Conservation (phyloP, 352 stramenopile species). For the Phytopythium chamaehyphon region DNA sequence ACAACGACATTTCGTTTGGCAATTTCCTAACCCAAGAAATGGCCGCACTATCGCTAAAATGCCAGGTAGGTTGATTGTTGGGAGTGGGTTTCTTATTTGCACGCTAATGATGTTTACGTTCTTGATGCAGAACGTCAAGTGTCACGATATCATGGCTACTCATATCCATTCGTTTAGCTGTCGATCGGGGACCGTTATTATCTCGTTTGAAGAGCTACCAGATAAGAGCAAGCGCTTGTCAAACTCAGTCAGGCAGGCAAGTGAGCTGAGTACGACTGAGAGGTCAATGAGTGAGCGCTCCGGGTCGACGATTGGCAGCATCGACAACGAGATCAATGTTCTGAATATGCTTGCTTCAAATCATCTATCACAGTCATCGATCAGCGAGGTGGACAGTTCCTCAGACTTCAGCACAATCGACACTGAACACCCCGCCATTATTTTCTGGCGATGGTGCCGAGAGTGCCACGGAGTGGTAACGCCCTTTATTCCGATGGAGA, state of each 20-base stretch:
- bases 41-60: slow-evolving; percentile 62
- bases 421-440: slow-evolving; percentile 61
- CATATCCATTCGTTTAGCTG: slow-evolving; percentile 83
- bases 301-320: slow-evolving; percentile 15
- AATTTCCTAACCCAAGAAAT: slow-evolving; percentile 79
- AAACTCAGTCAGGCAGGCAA: slow-evolving; percentile 31
- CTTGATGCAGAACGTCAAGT: slow-evolving; percentile 63
- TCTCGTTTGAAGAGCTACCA: slow-evolving; percentile 80
- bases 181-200: slow-evolving; percentile 59
- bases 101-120: background rate
- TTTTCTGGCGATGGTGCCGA: slow-evolving; percentile 98
- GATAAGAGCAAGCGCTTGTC: slow-evolving; percentile 45
- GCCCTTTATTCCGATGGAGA: slow-evolving; percentile 81
- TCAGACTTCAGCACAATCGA: background rate
- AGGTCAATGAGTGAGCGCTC: slow-evolving; percentile 4
- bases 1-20: slow-evolving; percentile 75
- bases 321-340: slow-evolving; percentile 41
- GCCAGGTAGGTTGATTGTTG: slow-evolving; percentile 39
- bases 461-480: slow-evolving; percentile 92
- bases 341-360: slow-evolving; percentile 36
- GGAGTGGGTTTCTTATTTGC: slow-evolving; percentile 3
- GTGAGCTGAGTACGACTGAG: slow-evolving; percentile 19
- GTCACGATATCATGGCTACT: slow-evolving; percentile 75
- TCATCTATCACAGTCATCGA: slow-evolving; percentile 17
- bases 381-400: slow-evolving; percentile 15